Base-by-base conservation (phyloP, 164 flowering plant genomes). In the Chimonanthus salicifolius region DNA sequence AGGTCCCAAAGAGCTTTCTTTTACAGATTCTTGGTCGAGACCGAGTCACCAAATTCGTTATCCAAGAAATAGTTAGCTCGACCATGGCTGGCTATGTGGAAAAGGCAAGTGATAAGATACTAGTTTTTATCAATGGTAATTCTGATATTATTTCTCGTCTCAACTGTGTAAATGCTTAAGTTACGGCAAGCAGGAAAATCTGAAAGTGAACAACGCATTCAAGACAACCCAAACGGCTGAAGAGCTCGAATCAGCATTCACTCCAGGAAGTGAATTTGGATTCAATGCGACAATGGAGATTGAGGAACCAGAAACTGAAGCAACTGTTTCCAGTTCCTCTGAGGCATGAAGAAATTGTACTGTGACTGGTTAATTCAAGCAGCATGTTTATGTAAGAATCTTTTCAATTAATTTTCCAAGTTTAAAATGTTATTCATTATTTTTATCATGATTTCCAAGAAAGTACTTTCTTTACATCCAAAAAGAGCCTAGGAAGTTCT, bases 1-100 rank as follows among this genome's bases (percentile, higher is more conserved):
- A 92, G 92, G 88, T 92, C 47, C 94, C 97, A 3, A 88, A 82
- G 80, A 78, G 78, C 78, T 85, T 90, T 73, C 86, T 90, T 71
- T 67, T 90, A 64, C 84, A 80, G 62, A 83, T 89, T 2, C 82
- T 89, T 49, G 97, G 95, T 60, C 87, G 88, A 78, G 86, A 86
- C 6, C 87, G 87, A 62, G 92, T 90, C 62, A 88, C 88, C 62
- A 90, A 89, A 49, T 92, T 92, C 77, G 88, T 85, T 3, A 83
- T 92, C 68, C 89, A 87, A 80, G 94, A 92, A 78, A 88, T 92
- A 63, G 84, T 92, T 11, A 88, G 76, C 75, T 74, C 89, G 18
- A 81, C 90, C 43, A 67, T 88, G 79, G 81, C 85, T 5, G 88
- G 84, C 70, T 92, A 84, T 75, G 92, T 82, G 66, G 78, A 86